Evolutionary conservation across 2,329 filamentous ascomycete species (phyloP).

Genomic region (Alternaria tenuissima): DNA sequence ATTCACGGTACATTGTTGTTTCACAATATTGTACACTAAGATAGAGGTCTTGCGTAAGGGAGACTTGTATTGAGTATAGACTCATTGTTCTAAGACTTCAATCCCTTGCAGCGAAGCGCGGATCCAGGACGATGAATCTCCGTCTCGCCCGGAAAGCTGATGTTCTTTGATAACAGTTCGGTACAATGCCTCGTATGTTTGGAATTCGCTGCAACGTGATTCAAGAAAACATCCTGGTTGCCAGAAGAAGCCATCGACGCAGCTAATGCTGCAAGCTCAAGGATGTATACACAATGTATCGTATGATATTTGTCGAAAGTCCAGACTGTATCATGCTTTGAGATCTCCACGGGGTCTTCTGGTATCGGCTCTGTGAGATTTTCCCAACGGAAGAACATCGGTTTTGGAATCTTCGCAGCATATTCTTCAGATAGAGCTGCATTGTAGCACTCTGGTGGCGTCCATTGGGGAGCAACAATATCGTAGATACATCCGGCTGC

Average conservation of each 20-base stretch:
- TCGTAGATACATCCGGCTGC: not conserved
- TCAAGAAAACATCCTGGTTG: conserved; percentile 6
- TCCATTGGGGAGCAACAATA: not conserved
- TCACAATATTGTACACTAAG: not conserved
- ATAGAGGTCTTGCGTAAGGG: accelerated
- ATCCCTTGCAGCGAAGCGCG: not conserved
- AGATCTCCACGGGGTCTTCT: not conserved
- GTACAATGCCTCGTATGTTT: not conserved
- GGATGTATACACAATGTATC: conserved; percentile 10
- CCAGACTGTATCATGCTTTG: not conserved
- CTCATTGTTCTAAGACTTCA: not conserved
- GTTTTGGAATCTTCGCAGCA: not conserved
- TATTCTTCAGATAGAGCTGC: not conserved
- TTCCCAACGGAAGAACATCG: not conserved
- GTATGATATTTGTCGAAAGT: not conserved
- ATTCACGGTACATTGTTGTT: not conserved
- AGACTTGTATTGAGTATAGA: not conserved
- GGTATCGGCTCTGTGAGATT: not conserved
- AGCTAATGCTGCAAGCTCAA: conserved; percentile 11
- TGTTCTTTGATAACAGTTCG: not conserved
- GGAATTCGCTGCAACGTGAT: not conserved
- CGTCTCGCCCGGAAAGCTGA: not conserved
- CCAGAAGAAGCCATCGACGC: conserved; percentile 6
- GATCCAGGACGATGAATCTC: not conserved
- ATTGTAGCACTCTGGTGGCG: not conserved